Evolutionary conservation across 2,329 filamentous ascomycete species (phyloP), one percentile per base, ranked within the genome.

Genomic region (Gremmenia infestans): DNA sequence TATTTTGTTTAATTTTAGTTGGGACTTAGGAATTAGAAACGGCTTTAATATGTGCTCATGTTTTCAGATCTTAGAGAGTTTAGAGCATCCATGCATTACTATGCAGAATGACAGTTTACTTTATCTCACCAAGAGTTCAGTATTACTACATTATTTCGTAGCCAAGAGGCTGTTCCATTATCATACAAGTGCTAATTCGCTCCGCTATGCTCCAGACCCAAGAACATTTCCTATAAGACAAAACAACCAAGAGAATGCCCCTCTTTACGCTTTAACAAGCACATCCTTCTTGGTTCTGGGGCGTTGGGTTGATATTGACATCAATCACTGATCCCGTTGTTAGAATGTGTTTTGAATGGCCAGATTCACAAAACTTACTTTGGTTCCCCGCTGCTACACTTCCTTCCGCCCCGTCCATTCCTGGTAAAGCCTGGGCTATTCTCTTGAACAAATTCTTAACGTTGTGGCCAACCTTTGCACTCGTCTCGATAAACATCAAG

Each of bases 401-500:
- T 65, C 87, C 85, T 63, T 91, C 88, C 64, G 91, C 87, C 14
- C 91, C 91, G 73, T 99, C 94, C 94, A 99, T 97, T 22, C 94
- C 94, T 7, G 94, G 94, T 66, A 99, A 78, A 39, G 95, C 94
- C 75, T 99, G 94, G 42, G 95, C 94, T 83, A 99, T 99, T 78
- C 91, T 88, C 80, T 92, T 90, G 78, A 99, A 99, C 56, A 99
- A 79, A 65, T 88, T 89, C 81, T 99, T 99, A 66, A 99, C 95
- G 71, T 99, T 99, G 75, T 97, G 91, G 42, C 95, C 92, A 12
- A 96, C 81, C 81, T 99, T 99, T 53, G 94, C 94, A 73, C 91
- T 97, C 53, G 94, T 99, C 80, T 99, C 94, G 67, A 99, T 94
- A 70, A 99, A 99, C 89, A 99, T 97, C 65, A 97, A 78, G 64